Percentiles rank a stretch among this genome's conserved stretches.
phyloP scores from a whole-genome alignment of 768 basidiomycete genomes.

The Mycena vitilis region DNA sequence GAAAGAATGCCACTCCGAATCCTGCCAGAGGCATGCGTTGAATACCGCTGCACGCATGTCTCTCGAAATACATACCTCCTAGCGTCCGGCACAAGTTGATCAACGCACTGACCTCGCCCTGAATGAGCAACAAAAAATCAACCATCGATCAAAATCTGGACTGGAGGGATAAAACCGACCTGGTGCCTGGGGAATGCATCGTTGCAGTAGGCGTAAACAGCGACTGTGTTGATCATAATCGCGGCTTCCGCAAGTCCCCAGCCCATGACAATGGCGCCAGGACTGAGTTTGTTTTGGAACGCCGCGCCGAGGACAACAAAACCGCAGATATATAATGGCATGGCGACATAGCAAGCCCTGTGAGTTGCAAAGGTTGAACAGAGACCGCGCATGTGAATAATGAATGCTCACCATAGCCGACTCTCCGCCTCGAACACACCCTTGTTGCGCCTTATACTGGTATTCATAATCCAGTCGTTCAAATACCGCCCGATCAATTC shows the following conservation, averaged over 20 bases:
- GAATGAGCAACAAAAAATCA: neutral
- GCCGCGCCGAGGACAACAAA: slow-evolving; percentile 64
- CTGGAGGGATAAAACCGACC: slow-evolving; percentile 34
- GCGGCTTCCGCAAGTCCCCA: slow-evolving; percentile 64
- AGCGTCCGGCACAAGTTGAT: slow-evolving; percentile 64
- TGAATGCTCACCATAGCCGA: slow-evolving; percentile 58
- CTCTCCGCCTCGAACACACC: slow-evolving; percentile 72
- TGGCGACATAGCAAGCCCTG: slow-evolving; percentile 65
- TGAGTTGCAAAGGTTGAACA: neutral
- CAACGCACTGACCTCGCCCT: slow-evolving; percentile 67
- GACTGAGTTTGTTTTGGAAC: slow-evolving; percentile 58
- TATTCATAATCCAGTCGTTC: slow-evolving; percentile 65
- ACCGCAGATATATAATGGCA: slow-evolving; percentile 64
- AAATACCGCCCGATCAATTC: slow-evolving; percentile 64
- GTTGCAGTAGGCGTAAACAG: slow-evolving; percentile 54
- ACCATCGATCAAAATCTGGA: neutral
- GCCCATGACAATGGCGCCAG: slow-evolving; percentile 65
- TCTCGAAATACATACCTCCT: slow-evolving; percentile 49
- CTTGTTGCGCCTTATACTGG: slow-evolving; percentile 58
- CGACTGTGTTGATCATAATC: slow-evolving; percentile 58
- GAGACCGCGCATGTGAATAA: neutral
- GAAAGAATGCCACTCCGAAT: slow-evolving; percentile 69
- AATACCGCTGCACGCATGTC: too few species aligned
- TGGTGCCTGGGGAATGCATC: slow-evolving; percentile 57
- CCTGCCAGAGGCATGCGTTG: slow-evolving; percentile 33